Conservation (phyloP, 2,329 filamentous ascomycete genomes). For the Sclerotiophoma versabilis region DNA sequence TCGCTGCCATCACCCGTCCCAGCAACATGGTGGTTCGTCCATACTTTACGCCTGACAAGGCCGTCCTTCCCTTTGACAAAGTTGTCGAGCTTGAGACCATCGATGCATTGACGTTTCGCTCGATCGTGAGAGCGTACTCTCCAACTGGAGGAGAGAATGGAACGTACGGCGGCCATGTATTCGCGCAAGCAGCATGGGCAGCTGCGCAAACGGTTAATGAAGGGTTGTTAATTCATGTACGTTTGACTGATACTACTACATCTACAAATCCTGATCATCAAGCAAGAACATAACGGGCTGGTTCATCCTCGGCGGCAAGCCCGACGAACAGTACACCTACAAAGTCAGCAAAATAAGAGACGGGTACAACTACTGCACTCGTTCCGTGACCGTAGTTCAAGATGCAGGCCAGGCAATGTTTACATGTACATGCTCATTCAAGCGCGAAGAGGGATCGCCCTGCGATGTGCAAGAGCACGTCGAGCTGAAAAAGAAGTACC, state of each 20-base stretch:
- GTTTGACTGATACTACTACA: background rate
- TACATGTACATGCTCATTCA: constrained; percentile 61
- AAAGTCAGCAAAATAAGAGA: constrained; percentile 59
- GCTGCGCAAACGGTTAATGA: constrained; percentile 61
- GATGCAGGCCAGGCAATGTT: constrained; percentile 54
- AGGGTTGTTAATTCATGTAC: constrained; percentile 61
- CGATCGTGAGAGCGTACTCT: constrained; percentile 51
- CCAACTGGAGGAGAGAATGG: constrained; percentile 51
- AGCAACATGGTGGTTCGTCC: constrained; percentile 36
- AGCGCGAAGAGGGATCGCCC: constrained; percentile 51
- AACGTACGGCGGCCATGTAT: constrained; percentile 65
- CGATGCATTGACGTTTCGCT: constrained; percentile 50
- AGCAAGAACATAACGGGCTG: constrained; percentile 60
- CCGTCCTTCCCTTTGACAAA: constrained; percentile 49
- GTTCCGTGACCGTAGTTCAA: constrained; percentile 61
- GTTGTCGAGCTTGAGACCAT: constrained; percentile 52
- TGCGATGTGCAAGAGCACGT: constrained; percentile 45
- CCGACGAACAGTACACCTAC: constrained; percentile 59
- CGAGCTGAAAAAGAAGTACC: constrained; percentile 48
- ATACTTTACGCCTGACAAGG: constrained; percentile 33
- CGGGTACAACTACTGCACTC: constrained; percentile 60
- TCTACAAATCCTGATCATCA: background rate
- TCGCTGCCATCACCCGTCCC: too few relatives aligned
- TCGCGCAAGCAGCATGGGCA: constrained; percentile 64
- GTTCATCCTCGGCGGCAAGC: constrained; percentile 58